Conservation (phyloP, 768 basidiomycete species). For the Amanita rimosa region DNA sequence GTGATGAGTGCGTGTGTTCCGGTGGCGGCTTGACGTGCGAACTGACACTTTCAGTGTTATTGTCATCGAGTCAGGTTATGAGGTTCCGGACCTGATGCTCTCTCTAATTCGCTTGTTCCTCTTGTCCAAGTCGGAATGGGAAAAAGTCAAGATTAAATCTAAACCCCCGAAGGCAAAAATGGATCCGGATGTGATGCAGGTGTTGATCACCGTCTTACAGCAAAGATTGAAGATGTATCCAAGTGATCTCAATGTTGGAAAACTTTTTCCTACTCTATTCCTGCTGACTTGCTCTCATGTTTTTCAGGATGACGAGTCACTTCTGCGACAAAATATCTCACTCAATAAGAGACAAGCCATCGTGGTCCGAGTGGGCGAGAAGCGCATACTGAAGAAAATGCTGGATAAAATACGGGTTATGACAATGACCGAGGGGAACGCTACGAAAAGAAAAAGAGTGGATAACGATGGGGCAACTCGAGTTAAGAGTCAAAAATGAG, state of each 20-base stretch:
- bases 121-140: constrained; percentile 46
- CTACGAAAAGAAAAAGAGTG: constrained; percentile 7
- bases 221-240: constrained; percentile 44
- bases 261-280: background rate
- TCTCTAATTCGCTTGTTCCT: constrained; percentile 59
- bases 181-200: constrained; percentile 32
- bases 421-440: background rate
- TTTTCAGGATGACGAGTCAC: constrained; percentile 40
- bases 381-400: constrained; percentile 41
- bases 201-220: constrained; percentile 38
- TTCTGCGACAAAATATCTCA: constrained; percentile 24
- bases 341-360: constrained; percentile 49
- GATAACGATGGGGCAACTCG: background rate
- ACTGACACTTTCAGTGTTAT: constrained; percentile 32
- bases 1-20: constrained; percentile 63
- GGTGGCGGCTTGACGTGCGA: background rate
- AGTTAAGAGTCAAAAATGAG: constrained; percentile 2
- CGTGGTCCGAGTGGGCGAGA: constrained; percentile 73
- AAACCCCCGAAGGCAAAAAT: constrained; percentile 67
- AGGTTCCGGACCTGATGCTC: constrained; percentile 43
- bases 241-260: constrained; percentile 46
- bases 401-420: constrained; percentile 13
- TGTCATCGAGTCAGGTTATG: constrained; percentile 38
- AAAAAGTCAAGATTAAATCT: constrained; percentile 43
- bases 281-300: background rate